Conservation (phyloP, 1,284 basidiomycete species). For the Butyriboletus appendiculatus region DNA sequence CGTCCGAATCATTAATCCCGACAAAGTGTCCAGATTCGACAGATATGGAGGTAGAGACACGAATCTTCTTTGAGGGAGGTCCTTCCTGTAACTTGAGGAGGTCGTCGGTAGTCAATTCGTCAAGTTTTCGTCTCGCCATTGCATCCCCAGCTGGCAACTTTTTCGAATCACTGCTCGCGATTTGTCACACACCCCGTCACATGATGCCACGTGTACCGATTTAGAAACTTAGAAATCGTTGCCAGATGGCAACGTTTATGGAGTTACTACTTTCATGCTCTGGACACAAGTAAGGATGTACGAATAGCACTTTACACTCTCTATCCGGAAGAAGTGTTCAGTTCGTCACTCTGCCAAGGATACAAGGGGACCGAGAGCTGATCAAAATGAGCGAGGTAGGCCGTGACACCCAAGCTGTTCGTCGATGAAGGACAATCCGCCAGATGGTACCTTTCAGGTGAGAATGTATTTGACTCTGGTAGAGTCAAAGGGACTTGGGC, state of each 20-base stretch:
- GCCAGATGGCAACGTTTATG: not conserved
- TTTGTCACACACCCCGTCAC: slow-evolving; percentile 7
- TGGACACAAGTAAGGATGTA: not conserved
- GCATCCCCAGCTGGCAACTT: not conserved
- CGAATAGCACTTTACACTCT: not conserved
- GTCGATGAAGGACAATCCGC: not conserved
- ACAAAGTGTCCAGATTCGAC: not conserved
- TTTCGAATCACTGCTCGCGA: not conserved
- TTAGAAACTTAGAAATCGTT: not conserved
- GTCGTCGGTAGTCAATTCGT: slow-evolving; percentile 35
- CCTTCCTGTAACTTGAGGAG: slow-evolving; percentile 34
- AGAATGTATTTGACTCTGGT: not conserved
- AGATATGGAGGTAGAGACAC: slow-evolving; percentile 4
- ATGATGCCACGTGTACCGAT: not conserved
- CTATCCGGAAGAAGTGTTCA: not conserved
- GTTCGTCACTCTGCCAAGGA: not conserved
- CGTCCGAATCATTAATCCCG: not conserved
- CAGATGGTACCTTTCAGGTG: not conserved
- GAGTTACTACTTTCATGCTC: not conserved
- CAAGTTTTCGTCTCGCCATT: slow-evolving; percentile 33
- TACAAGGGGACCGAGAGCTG: slow-evolving; percentile 1
- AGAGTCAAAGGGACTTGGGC: not conserved
- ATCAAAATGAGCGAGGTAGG: slow-evolving; percentile 1
- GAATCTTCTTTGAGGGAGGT: slow-evolving; percentile 23
- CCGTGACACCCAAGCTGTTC: not conserved